Conservation (phyloP, 2,329 filamentous ascomycete genomes). For the Ophiostoma ips region DNA sequence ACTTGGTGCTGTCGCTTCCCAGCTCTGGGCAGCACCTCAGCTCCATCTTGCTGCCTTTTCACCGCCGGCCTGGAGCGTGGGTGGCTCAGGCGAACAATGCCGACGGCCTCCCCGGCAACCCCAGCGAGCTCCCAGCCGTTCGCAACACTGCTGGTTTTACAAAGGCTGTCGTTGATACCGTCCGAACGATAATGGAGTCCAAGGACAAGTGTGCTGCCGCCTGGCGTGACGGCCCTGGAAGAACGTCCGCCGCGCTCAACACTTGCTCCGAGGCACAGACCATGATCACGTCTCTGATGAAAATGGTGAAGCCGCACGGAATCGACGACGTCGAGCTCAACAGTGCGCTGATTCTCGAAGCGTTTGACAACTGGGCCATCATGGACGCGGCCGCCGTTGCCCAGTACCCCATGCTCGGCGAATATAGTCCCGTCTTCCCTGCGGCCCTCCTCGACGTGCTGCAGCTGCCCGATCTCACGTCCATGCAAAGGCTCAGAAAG, state of each 20-base stretch:
- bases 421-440: slow-evolving; percentile 38
- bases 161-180: neutral
- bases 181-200: neutral
- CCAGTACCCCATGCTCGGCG: slow-evolving; percentile 31
- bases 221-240: neutral
- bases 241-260: slow-evolving; percentile 16
- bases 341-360: slow-evolving; percentile 36
- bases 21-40: slow-evolving; percentile 26
- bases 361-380: slow-evolving; percentile 43
- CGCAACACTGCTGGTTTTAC: neutral
- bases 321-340: slow-evolving; percentile 31
- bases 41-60: slow-evolving; percentile 6
- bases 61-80: neutral
- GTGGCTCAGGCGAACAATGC: neutral
- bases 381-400: slow-evolving; percentile 36
- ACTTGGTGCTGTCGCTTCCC: slow-evolving; percentile 24
- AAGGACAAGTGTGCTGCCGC: neutral
- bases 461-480: slow-evolving; percentile 29
- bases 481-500: slow-evolving; percentile 35
- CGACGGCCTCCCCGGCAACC: neutral
- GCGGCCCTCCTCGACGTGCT: slow-evolving; percentile 39
- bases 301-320: slow-evolving; percentile 23
- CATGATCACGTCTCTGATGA: neutral
- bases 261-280: slow-evolving; percentile 19
- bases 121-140: neutral